A percentile compares a stretch with the other conserved stretches of the same genome.
phyloP scores from a whole-genome alignment of 306 rosid genomes.

The Casuarina glauca region DNA sequence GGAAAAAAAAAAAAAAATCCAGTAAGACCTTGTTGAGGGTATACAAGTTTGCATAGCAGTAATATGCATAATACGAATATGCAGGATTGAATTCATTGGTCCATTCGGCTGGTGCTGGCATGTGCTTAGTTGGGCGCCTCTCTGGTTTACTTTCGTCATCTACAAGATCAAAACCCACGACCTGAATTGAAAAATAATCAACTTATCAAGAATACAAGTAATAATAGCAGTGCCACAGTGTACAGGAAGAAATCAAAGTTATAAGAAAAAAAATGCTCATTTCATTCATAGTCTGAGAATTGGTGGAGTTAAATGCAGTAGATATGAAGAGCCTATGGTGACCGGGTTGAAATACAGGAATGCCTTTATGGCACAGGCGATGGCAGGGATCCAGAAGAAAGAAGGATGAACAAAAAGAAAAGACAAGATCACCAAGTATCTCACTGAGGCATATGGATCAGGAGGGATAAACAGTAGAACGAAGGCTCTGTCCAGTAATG shows the following conservation, averaged over 20 bases:
- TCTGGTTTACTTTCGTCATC: constrained; percentile 94
- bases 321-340: neutral
- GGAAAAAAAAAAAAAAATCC: constrained; percentile 2
- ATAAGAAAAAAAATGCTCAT: neutral
- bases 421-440: neutral
- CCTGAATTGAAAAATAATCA: constrained; percentile 42
- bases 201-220: neutral
- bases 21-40: constrained; percentile 73
- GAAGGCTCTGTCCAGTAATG: neutral
- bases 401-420: neutral
- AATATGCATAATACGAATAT: constrained; percentile 73
- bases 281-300: neutral
- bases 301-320: neutral
- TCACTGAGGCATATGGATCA: neutral
- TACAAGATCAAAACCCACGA: constrained; percentile 84
- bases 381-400: neutral
- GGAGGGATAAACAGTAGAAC: neutral
- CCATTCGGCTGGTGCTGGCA: constrained; percentile 87
- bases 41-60: constrained; percentile 75
- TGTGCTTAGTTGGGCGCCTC: constrained; percentile 92
- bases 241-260: neutral
- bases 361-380: neutral
- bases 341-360: neutral
- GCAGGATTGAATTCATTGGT: constrained; percentile 87
- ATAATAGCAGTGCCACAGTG: neutral